Base-by-base conservation (phyloP, 805 yeast species). In the Brettanomyces custersianus region DNA sequence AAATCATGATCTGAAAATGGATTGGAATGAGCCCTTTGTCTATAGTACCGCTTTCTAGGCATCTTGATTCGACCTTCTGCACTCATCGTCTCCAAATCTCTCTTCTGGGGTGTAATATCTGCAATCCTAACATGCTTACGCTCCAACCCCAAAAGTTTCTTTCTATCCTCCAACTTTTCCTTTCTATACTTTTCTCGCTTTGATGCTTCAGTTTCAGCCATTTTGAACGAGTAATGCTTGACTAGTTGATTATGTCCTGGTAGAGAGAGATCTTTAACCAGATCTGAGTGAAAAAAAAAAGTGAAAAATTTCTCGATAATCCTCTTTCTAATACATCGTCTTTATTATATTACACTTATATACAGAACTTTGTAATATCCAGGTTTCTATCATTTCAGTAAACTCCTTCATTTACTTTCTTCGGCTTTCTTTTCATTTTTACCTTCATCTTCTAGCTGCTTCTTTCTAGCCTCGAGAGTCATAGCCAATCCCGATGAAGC, bases 1-100 rank as follows among this genome's bases (percentile, higher is more conserved):
- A 92, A 66, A 48, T 80, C 74, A 58, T 92, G 98, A 60, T 92
- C 98, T 15, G 95, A 83, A 51, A 92, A 92, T 17, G 97, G 97
- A 54, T 92, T 92, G 2, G 96, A 87, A 55, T 92, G 98, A 1
- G 98, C 98, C 60, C 98, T 67, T 61, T 92, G 98, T 56, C 98
- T 74, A 58, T 92, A 92, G 54, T 72, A 92, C 48, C 92, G 72
- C 57, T 92, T 82, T 52, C 77, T 72, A 34, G 96, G 96, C 34
- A 87, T 63, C 18, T 50, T 43, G 16, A 51, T 33, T n/a, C 31
- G 20, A 7, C 22, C 35, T 20, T 43, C 39, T 13, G 39, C 38
- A 19, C 46, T 46, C n/a, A 48, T 52, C 37, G 51, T 42, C 19
- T 47, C 39, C 22, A 11, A 28, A 21, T 20, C 28, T 22, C 5